Percentiles rank a stretch among this genome's conserved stretches.
Evolutionary conservation across 306 rosid genomes (phyloP).

Genomic region (Parietaria judaica): DNA sequence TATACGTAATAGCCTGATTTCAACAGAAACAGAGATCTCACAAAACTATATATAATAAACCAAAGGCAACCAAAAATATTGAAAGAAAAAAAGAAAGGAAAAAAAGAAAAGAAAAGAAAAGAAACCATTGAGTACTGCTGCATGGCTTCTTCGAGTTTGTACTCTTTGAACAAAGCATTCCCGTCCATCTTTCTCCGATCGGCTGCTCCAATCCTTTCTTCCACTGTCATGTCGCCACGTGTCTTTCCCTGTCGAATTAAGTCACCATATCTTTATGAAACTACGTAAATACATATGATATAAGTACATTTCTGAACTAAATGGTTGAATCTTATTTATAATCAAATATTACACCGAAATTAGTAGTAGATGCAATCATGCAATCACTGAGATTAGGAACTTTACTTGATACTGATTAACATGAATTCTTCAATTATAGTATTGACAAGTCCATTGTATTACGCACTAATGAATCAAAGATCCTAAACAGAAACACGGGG

Average conservation of each 20-base stretch:
- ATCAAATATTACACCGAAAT: too few species aligned
- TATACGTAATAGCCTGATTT: conserved; percentile 80
- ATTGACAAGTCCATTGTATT: too few species aligned
- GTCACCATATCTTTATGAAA: conserved; percentile 5
- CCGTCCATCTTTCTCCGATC: conserved; percentile 92
- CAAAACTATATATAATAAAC: conserved; percentile 1
- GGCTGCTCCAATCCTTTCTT: conserved; percentile 87
- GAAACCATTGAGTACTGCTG: conserved; percentile 97
- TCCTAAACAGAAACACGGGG: not conserved
- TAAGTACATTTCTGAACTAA: not conserved
- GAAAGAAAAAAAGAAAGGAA: conserved; percentile 1
- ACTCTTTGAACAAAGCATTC: conserved; percentile 73
- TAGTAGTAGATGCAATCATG: too few species aligned
- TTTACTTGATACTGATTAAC: too few species aligned
- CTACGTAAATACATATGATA: not conserved
- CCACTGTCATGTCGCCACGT: conserved; percentile 92
- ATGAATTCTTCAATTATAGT: too few species aligned
- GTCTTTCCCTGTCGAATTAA: conserved; percentile 60
- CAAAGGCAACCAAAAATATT: not conserved
- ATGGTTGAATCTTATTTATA: too few species aligned
- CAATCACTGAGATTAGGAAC: too few species aligned
- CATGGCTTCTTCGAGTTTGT: conserved; percentile 94
- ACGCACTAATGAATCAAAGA: too few species aligned
- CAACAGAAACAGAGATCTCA: conserved; percentile 14
- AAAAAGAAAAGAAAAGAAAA: conserved; percentile 22